Percentiles rank a stretch among this genome's conserved stretches.
Evolutionary conservation across 306 rosid species (phyloP).

Genomic region (Coriaria nepalensis): DNA sequence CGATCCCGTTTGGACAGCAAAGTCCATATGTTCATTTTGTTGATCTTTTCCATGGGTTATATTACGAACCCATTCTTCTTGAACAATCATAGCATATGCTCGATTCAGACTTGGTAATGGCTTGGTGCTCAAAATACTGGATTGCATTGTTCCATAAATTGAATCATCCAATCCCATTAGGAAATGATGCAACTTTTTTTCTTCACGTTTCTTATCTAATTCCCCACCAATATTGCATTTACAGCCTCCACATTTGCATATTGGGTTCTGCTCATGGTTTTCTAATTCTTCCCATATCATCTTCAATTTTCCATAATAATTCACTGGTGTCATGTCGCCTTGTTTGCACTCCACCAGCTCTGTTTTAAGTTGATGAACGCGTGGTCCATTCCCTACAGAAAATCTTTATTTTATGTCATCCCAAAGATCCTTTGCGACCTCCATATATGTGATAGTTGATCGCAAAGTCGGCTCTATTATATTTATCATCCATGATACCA

Average conservation of each 20-base stretch:
- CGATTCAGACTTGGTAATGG: constrained; percentile 1
- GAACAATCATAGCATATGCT: neutral
- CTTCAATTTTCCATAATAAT: neutral
- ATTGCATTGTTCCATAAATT: neutral
- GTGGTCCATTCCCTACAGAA: neutral
- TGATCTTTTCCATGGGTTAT: constrained; percentile 2
- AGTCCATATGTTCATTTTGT: neutral
- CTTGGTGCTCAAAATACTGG: neutral
- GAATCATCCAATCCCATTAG: neutral
- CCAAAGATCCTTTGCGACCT: neutral
- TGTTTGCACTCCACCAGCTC: neutral
- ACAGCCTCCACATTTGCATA: constrained; percentile 3
- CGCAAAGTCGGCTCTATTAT: neutral
- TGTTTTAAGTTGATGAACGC: neutral
- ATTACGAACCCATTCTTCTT: neutral
- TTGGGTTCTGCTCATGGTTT: neutral
- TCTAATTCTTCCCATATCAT: neutral
- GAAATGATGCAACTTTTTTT: neutral
- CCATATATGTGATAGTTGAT: neutral
- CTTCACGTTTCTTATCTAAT: neutral
- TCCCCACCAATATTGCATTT: neutral
- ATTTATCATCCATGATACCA: neutral
- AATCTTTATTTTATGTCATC: neutral
- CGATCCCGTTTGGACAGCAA: neutral
- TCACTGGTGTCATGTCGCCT: neutral